Evolutionary conservation across 148 eudicot genomes (phyloP).

Genomic region (Vaccinium vitisidaea): DNA sequence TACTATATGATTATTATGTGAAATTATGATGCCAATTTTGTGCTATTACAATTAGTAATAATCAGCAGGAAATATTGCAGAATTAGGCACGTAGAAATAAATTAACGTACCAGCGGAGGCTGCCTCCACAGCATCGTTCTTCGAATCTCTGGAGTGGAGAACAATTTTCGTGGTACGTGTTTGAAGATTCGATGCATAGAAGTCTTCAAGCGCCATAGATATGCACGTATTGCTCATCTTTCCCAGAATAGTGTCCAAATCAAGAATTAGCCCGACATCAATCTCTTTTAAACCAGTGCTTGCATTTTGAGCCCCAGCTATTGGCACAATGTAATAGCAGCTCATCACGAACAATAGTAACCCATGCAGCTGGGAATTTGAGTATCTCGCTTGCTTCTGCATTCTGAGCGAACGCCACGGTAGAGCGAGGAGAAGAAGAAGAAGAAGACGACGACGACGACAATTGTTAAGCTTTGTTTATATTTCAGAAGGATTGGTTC

Average conservation of each 20-base stretch:
- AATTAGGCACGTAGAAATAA: background rate
- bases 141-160: constrained; percentile 42
- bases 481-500: background rate
- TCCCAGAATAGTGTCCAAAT: constrained; percentile 33
- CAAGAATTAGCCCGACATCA: constrained; percentile 53
- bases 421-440: background rate
- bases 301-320: background rate
- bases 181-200: constrained; percentile 31
- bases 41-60: background rate
- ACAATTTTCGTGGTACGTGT: constrained; percentile 32
- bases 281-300: constrained; percentile 15
- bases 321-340: background rate
- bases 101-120: constrained; percentile 43
- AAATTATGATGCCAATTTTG: background rate
- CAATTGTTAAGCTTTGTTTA: background rate
- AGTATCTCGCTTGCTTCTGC: background rate
- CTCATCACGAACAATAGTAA: background rate
- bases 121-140: constrained; percentile 33
- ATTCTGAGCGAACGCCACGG: background rate
- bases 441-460: background rate
- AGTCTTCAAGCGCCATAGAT: constrained; percentile 58
- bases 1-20: too few relatives aligned
- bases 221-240: constrained; percentile 42
- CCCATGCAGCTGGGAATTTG: background rate
- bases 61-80: background rate